Evolutionary conservation across 2,329 filamentous ascomycete species (phyloP).

Genomic region (Colletotrichum sp.): DNA sequence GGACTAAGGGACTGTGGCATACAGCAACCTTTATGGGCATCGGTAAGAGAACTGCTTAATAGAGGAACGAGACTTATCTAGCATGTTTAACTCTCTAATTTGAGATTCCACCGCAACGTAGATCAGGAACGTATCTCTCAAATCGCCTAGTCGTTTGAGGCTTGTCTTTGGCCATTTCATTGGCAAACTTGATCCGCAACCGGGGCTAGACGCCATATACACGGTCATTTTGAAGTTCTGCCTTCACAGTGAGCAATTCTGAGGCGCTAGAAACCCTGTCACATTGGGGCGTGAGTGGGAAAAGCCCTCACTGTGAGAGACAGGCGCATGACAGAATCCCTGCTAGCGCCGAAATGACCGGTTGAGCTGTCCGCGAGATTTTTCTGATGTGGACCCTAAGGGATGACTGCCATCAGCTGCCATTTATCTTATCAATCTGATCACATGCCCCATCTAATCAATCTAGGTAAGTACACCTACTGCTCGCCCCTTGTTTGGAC

Average conservation of each 20-base stretch:
- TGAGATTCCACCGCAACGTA: neutral
- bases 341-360: neutral
- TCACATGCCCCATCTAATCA: neutral
- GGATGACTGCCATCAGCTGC: neutral
- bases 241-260: neutral
- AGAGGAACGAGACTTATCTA: neutral
- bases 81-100: neutral
- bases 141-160: rapidly evolving
- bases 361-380: neutral
- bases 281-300: neutral
- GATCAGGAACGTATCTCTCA: neutral
- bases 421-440: constrained; percentile 10
- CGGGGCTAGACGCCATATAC: neutral
- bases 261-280: neutral
- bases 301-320: neutral
- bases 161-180: neutral
- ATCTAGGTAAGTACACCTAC: neutral
- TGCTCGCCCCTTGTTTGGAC: neutral
- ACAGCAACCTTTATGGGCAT: neutral
- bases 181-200: neutral
- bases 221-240: neutral
- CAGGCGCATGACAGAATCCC: neutral
- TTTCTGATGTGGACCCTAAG: neutral
- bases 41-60: neutral
- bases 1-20: neutral